Percentiles rank a stretch among this genome's conserved stretches.
Evolutionary conservation across 257 asterid species (phyloP).

Genomic region (Galeopsis tetrahit): DNA sequence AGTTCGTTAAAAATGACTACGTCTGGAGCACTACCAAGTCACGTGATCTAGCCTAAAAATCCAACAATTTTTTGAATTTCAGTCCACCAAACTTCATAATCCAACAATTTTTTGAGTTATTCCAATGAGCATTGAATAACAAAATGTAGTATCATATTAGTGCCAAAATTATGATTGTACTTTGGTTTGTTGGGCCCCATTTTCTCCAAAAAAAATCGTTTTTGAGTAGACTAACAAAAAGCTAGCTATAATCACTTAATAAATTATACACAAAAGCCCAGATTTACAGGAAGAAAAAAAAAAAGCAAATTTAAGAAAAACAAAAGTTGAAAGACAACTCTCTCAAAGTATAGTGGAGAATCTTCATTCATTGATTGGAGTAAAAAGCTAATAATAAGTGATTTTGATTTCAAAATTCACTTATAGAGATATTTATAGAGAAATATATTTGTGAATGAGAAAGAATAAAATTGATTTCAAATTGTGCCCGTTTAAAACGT

Average conservation of each 20-base stretch:
- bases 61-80: too few relatives aligned
- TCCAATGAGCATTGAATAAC: neutral
- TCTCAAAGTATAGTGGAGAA: conserved; percentile 18
- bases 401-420: conserved; percentile 27
- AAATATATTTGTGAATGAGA: too few relatives aligned
- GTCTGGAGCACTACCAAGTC: neutral
- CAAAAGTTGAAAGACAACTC: neutral
- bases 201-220: neutral
- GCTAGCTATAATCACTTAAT: conserved; percentile 13
- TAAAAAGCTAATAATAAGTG: conserved; percentile 1
- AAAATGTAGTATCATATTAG: neutral
- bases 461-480: too few relatives aligned
- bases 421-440: too few relatives aligned
- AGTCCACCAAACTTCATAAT: too few relatives aligned
- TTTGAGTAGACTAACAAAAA: neutral
- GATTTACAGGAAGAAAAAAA: neutral
- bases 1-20: too few relatives aligned
- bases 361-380: conserved; percentile 9
- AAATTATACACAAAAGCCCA: neutral
- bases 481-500: too few relatives aligned
- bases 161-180: neutral
- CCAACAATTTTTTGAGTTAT: too few relatives aligned
- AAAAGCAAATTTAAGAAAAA: neutral
- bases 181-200: neutral
- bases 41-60: too few relatives aligned